Conservation (phyloP, 345 rosid species). For the Rhodomyrtus tomentosa region DNA sequence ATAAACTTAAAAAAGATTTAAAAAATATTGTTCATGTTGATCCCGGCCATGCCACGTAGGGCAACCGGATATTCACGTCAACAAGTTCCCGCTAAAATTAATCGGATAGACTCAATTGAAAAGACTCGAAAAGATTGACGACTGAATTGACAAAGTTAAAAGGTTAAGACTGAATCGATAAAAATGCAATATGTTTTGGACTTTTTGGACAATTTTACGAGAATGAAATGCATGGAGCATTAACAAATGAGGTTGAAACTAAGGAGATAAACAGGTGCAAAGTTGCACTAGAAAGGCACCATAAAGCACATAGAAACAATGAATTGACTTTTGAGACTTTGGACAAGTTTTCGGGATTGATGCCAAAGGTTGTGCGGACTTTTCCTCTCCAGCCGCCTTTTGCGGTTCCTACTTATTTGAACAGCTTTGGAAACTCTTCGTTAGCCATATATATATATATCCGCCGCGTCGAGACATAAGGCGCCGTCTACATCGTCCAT, state of each 20-base stretch:
- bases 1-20: too few relatives aligned
- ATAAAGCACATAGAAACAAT: not conserved
- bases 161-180: accelerated
- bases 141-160: not conserved
- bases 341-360: not conserved
- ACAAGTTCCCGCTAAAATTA: accelerated
- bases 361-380: not conserved
- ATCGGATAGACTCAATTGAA: accelerated
- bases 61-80: accelerated
- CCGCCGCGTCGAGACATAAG: not conserved
- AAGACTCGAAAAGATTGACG: not conserved
- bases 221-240: not conserved
- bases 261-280: not conserved
- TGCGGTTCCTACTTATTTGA: not conserved
- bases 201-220: accelerated
- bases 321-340: not conserved
- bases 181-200: accelerated
- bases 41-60: accelerated
- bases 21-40: accelerated
- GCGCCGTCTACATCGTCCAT: not conserved
- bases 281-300: not conserved
- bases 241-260: not conserved
- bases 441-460: not conserved
- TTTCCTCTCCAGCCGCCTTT: not conserved
- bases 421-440: not conserved